phyloP scores from a whole-genome alignment of 345 rosid genomes.

The Isatis tinctoria region DNA sequence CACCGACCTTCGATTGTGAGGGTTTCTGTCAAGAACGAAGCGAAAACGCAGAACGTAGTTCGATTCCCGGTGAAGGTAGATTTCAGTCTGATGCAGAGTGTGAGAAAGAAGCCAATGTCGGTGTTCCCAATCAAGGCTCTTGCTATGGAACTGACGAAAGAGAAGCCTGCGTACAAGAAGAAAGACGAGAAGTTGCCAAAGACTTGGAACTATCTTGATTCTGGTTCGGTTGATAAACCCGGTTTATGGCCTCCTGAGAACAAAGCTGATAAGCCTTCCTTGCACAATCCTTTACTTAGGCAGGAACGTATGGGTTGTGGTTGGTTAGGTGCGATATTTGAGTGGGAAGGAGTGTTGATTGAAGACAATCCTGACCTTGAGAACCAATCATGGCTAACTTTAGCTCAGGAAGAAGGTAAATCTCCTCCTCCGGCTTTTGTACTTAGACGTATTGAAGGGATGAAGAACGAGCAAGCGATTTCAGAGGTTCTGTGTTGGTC shows the following conservation, averaged over 20 bases:
- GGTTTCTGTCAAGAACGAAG: constrained; percentile 36
- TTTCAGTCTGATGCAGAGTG: constrained; percentile 37
- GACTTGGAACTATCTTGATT: constrained; percentile 47
- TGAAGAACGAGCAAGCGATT: constrained; percentile 96
- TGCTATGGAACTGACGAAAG: constrained; percentile 67
- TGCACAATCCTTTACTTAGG: constrained; percentile 85
- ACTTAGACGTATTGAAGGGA: constrained; percentile 77
- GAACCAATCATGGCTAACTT: constrained; percentile 78
- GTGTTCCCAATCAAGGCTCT: constrained; percentile 48
- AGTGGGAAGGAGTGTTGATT: constrained; percentile 91
- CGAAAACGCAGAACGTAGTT: constrained; percentile 35
- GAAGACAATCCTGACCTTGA: constrained; percentile 79
- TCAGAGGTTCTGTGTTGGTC: constrained; percentile 98
- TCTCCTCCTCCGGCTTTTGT: constrained; percentile 73
- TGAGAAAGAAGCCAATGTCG: constrained; percentile 26
- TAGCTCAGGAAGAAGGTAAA: constrained; percentile 87
- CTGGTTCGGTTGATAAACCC: constrained; percentile 47
- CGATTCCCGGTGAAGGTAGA: constrained; percentile 34
- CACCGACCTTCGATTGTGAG: constrained; percentile 43
- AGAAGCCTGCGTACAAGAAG: constrained; percentile 56
- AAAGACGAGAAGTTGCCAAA: constrained; percentile 47
- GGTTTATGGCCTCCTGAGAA: constrained; percentile 84
- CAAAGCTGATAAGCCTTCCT: constrained; percentile 73
- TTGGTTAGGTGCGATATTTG: constrained; percentile 96
- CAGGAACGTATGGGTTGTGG: constrained; percentile 98